Conservation (phyloP, 306 rosid genomes). For the Cicer pinnatifidum region DNA sequence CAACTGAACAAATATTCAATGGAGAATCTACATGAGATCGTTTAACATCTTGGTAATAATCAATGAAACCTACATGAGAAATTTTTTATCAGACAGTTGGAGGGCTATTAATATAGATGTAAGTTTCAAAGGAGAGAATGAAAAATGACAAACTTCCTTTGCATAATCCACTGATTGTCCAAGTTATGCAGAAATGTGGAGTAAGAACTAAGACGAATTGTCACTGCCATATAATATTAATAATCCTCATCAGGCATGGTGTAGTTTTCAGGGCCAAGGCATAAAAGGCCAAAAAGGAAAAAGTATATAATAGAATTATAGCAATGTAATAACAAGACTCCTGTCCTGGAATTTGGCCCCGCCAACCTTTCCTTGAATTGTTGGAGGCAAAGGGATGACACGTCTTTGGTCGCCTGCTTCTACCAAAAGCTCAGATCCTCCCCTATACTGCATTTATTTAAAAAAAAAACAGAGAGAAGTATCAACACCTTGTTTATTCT, state of each 20-base stretch:
- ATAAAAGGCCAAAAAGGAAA: conserved; percentile 23
- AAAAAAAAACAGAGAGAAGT: background rate
- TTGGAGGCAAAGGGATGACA: conserved; percentile 72
- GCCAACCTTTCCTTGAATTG: conserved; percentile 89
- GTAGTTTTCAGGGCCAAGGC: background rate
- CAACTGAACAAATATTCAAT: background rate
- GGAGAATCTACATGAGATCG: background rate
- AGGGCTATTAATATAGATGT: conserved; percentile 1
- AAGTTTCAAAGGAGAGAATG: conserved; percentile 8
- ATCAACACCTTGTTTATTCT: conserved; percentile 26
- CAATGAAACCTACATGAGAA: background rate
- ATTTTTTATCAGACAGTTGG: background rate
- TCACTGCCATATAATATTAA: conserved; percentile 4
- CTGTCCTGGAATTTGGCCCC: conserved; percentile 89
- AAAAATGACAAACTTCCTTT: conserved; percentile 20
- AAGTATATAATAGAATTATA: conserved; percentile 39
- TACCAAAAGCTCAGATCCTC: conserved; percentile 91
- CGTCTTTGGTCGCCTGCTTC: conserved; percentile 99
- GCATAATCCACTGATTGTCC: background rate
- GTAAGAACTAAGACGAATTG: conserved; percentile 1
- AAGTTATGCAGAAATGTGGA: conserved; percentile 6
- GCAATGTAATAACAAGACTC: conserved; percentile 75
- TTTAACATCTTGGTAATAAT: background rate
- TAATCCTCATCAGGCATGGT: conserved; percentile 24
- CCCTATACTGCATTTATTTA: conserved; percentile 71